These are phyloP conservation scores for Fusarium luffae DNA, from an alignment of 2,329 filamentous ascomycete genomes.

Conservation along the genomic window DNA sequence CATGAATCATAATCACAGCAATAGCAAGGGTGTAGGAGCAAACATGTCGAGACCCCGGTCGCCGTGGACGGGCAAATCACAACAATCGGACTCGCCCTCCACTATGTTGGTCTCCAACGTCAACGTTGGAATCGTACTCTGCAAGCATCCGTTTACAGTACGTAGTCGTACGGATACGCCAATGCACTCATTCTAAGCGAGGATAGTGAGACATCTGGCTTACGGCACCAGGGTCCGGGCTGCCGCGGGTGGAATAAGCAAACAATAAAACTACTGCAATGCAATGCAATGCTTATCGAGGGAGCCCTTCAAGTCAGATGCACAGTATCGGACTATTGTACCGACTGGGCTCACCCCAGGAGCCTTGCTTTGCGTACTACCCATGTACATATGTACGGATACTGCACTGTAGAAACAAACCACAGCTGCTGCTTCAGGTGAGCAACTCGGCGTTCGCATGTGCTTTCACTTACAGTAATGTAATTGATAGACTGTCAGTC, in stretches of 20 bases:
- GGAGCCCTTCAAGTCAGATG: slow-evolving; percentile 4
- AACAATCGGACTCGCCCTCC: not conserved
- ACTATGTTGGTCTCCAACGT: not conserved
- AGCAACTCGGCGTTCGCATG: not conserved
- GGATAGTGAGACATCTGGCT: slow-evolving; percentile 7
- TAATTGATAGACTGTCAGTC: slow-evolving; percentile 6
- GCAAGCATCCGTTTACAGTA: slow-evolving; percentile 14
- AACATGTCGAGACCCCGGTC: slow-evolving; percentile 23
- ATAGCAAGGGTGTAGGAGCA: slow-evolving; percentile 16
- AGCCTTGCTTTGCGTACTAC: slow-evolving; percentile 15
- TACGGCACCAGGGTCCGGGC: slow-evolving; percentile 24
- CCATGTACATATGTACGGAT: not conserved
- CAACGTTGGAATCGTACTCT: slow-evolving; percentile 14
- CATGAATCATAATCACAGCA: slow-evolving; percentile 15
- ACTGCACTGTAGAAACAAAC: slow-evolving; percentile 20
- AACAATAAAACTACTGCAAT: slow-evolving; percentile 29
- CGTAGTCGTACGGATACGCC: not conserved
- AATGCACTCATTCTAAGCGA: slow-evolving; percentile 6
- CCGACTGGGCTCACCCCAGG: slow-evolving; percentile 21
- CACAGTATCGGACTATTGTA: slow-evolving; percentile 10
- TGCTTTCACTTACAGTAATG: not conserved
- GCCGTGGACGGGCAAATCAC: slow-evolving; percentile 10
- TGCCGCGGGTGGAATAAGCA: slow-evolving; percentile 25
- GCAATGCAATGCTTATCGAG: slow-evolving; percentile 34
- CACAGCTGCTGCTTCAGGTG: not conserved